Evolutionary conservation across 139 green algal species (phyloP).

Genomic region (Chlorella sorokiniana): DNA sequence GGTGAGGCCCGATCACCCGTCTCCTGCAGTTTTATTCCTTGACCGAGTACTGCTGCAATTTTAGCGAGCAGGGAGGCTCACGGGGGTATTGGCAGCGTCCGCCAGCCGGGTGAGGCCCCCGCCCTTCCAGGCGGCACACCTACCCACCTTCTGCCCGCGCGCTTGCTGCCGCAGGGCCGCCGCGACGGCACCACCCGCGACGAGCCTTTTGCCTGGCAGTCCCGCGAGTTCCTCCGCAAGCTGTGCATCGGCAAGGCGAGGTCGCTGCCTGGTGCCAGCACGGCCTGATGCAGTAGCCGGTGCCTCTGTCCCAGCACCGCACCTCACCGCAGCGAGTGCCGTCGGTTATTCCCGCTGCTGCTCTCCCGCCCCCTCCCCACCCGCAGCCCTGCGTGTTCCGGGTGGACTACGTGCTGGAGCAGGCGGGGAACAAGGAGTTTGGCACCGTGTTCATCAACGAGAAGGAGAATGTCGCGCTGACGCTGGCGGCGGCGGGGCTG

Average conservation of each 20-base stretch:
- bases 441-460: conserved; percentile 86
- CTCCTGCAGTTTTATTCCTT: too few species aligned
- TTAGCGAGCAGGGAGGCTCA: too few species aligned
- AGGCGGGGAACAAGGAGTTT: conserved; percentile 87
- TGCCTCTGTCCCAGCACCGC: too few species aligned
- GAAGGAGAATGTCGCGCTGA: conserved; percentile 81
- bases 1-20: conserved; percentile 51
- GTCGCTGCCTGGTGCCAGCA: not conserved
- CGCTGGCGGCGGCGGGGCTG: conserved; percentile 77
- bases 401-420: conserved; percentile 91
- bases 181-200: conserved; percentile 87
- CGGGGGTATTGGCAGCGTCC: too few species aligned
- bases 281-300: too few species aligned
- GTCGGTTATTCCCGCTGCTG: not conserved
- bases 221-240: conserved; percentile 91
- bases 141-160: not conserved
- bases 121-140: not conserved
- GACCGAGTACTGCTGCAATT: too few species aligned
- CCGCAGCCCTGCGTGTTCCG: conserved; percentile 83
- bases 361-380: not conserved
- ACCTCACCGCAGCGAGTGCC: not conserved
- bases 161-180: conserved; percentile 71
- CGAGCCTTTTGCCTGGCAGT: conserved; percentile 92
- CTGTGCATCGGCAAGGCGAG: conserved; percentile 85
- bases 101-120: not conserved